Percentiles rank a stretch among this genome's conserved stretches.
phyloP scores from a whole-genome alignment of 345 rosid genomes.

The Murraya koenigii region DNA sequence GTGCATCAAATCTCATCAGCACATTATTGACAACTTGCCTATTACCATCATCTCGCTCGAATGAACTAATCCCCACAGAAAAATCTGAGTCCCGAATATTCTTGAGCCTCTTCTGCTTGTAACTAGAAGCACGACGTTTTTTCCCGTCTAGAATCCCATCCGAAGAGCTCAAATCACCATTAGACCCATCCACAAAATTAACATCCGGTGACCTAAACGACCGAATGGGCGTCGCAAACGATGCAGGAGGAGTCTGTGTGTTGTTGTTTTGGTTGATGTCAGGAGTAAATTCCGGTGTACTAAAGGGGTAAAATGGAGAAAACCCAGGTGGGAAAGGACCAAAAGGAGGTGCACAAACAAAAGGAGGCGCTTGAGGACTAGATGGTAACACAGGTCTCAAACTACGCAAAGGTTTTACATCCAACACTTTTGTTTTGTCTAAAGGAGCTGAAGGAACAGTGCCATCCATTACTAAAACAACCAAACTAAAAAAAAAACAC shows the following conservation, averaged over 20 bases:
- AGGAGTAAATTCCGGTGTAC: constrained; percentile 31
- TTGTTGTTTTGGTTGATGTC: constrained; percentile 41
- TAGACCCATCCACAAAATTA: constrained; percentile 22
- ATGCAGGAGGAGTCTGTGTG: constrained; percentile 26
- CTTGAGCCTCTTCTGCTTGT: constrained; percentile 12
- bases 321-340: constrained; percentile 70
- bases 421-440: constrained; percentile 69
- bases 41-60: constrained; percentile 41
- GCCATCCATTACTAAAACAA: constrained; percentile 43
- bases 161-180: constrained; percentile 14
- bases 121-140: constrained; percentile 7
- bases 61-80: constrained; percentile 24
- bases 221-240: constrained; percentile 48
- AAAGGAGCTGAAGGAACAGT: constrained; percentile 22
- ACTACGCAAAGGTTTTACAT: constrained; percentile 74
- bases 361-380: constrained; percentile 39
- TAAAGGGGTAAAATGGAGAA: constrained; percentile 67
- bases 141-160: constrained; percentile 8
- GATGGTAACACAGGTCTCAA: constrained; percentile 60
- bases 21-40: constrained; percentile 38
- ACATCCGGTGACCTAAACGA: constrained; percentile 37
- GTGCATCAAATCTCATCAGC: constrained; percentile 42
- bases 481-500: not conserved
- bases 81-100: constrained; percentile 12
- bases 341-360: constrained; percentile 44